A percentile compares a stretch with the other conserved stretches of the same genome.
Evolutionary conservation across 78 protist genomes (phyloP).

Genomic region (Dictyostelium purpureum): DNA sequence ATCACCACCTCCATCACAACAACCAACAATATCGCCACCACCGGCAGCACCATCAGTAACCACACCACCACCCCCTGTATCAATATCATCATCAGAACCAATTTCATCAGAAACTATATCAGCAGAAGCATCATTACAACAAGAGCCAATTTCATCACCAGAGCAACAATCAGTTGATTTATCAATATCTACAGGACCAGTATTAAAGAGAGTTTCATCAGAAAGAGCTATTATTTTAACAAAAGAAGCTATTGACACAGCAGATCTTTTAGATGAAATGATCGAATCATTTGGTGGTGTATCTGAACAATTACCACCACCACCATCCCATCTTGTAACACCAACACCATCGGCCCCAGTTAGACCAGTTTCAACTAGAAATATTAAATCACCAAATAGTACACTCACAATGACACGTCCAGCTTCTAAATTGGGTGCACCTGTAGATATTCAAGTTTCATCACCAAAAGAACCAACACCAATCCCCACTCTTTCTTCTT

Average conservation of each 20-base stretch:
- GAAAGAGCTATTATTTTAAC: slow-evolving; percentile 24
- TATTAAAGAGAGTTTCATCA: neutral
- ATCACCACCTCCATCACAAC: neutral
- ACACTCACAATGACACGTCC: slow-evolving; percentile 28
- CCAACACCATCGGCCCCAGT: neutral
- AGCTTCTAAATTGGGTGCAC: slow-evolving; percentile 39
- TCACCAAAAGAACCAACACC: slow-evolving; percentile 78
- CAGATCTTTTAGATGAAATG: slow-evolving; percentile 72
- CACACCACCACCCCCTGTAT: slow-evolving; percentile 5
- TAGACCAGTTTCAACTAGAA: neutral
- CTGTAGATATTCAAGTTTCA: slow-evolving; percentile 55
- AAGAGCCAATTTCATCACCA: neutral
- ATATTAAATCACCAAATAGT: slow-evolving; percentile 18
- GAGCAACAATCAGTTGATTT: neutral
- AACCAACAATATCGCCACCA: neutral
- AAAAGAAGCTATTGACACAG: slow-evolving; percentile 61
- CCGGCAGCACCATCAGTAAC: neutral
- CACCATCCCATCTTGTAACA: neutral
- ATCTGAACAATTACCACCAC: neutral
- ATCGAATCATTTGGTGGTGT: slow-evolving; percentile 64
- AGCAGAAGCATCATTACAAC: neutral
- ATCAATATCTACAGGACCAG: neutral
- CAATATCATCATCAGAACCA: neutral
- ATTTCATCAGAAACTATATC: neutral
- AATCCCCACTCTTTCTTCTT: slow-evolving; percentile 36